phyloP scores from a whole-genome alignment of 345 rosid genomes.

The Kandelia obovata region DNA sequence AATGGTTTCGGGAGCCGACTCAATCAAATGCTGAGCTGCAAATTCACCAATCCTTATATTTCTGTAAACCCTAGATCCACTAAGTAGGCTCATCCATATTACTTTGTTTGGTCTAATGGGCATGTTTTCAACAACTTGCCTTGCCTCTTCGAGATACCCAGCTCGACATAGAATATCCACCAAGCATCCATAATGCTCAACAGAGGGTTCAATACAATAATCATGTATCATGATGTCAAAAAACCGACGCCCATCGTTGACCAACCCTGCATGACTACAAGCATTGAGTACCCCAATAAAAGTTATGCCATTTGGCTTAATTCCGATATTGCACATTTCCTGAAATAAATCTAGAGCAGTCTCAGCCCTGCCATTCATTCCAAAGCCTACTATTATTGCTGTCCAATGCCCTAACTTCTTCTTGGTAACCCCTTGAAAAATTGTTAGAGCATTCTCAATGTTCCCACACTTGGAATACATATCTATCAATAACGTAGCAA shows the following conservation, averaged over 20 bases:
- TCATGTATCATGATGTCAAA: slow-evolving; percentile 35
- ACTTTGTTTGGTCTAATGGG: slow-evolving; percentile 38
- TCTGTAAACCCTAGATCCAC: slow-evolving; percentile 40
- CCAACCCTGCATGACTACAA: slow-evolving; percentile 55
- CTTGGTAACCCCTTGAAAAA: slow-evolving; percentile 31
- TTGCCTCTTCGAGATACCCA: slow-evolving; percentile 45
- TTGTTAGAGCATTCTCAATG: slow-evolving; percentile 27
- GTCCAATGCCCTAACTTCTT: slow-evolving; percentile 44
- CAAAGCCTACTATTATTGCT: slow-evolving; percentile 45
- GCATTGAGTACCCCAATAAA: slow-evolving; percentile 44
- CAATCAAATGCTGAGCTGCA: slow-evolving; percentile 32
- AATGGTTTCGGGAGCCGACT: slow-evolving; percentile 26
- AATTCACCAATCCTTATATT: slow-evolving; percentile 28
- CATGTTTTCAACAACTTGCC: slow-evolving; percentile 36
- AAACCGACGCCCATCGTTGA: slow-evolving; percentile 36
- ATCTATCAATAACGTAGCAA: slow-evolving; percentile 41
- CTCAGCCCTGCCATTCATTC: slow-evolving; percentile 41
- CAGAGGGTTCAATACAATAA: slow-evolving; percentile 33
- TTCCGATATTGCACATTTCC: slow-evolving; percentile 38
- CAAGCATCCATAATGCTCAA: slow-evolving; percentile 61
- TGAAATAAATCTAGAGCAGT: slow-evolving; percentile 38
- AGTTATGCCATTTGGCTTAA: slow-evolving; percentile 39
- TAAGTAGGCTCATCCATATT: slow-evolving; percentile 46
- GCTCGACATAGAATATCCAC: slow-evolving; percentile 59
- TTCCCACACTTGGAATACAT: slow-evolving; percentile 54